phyloP scores from a whole-genome alignment of 805 yeast genomes.

The Wickerhamomyces mucosus region DNA sequence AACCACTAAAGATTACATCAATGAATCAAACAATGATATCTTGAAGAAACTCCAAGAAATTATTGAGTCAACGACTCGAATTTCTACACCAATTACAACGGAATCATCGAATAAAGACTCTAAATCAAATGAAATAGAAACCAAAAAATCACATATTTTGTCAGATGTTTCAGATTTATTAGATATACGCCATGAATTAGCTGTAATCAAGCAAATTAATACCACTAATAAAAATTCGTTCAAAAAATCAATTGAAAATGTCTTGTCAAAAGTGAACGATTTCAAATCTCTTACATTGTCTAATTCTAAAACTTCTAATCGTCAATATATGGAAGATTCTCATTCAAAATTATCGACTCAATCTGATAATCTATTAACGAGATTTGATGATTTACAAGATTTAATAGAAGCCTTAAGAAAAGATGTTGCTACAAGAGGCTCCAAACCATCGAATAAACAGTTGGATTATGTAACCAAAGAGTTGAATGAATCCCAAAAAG shows the following conservation, averaged over 20 bases:
- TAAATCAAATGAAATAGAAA: neutral
- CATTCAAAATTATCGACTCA: conserved; percentile 65
- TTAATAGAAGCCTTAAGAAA: conserved; percentile 79
- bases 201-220: conserved; percentile 50
- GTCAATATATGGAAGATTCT: conserved; percentile 67
- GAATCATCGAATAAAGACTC: conserved; percentile 1
- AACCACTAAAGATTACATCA: conserved; percentile 15
- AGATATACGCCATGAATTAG: conserved; percentile 48
- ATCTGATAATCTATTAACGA: conserved; percentile 63
- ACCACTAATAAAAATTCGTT: conserved; percentile 31
- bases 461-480: conserved; percentile 58
- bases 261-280: conserved; percentile 37
- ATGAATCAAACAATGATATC: conserved; percentile 14
- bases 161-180: conserved; percentile 18
- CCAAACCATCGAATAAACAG: conserved; percentile 69
- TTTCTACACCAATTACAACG: conserved; percentile 1
- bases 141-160: conserved; percentile 2
- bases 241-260: conserved; percentile 31
- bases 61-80: conserved; percentile 5
- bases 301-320: conserved; percentile 23
- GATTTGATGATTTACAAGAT: conserved; percentile 88
- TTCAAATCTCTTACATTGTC: conserved; percentile 41
- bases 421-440: conserved; percentile 89
- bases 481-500: conserved; percentile 43
- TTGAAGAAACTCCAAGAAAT: conserved; percentile 11